Evolutionary conservation across 495 filamentous ascomycete genomes (phyloP).

Genomic region (Halenospora varia): DNA sequence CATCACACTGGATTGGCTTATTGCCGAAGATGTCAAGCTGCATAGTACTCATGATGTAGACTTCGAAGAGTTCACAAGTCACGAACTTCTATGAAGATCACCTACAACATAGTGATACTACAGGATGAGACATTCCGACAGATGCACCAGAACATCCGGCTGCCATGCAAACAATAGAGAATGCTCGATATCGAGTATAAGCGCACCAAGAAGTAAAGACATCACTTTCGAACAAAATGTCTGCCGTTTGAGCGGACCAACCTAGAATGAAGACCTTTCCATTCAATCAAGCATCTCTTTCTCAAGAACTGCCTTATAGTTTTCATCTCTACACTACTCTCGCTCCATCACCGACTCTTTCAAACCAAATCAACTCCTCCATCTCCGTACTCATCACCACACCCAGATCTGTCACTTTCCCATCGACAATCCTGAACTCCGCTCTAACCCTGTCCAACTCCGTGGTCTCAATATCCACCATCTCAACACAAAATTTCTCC

Average conservation of each 20-base stretch:
- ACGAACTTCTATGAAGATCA: neutral
- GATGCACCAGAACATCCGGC: no score
- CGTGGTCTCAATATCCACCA: neutral
- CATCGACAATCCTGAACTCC: neutral
- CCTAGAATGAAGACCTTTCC: no score
- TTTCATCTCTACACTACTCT: no score
- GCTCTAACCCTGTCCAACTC: neutral
- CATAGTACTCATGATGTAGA: neutral
- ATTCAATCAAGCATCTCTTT: no score
- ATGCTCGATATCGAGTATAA: no score
- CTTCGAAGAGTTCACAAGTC: neutral
- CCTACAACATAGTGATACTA: no score
- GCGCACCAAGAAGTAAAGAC: no score
- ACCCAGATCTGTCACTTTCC: neutral
- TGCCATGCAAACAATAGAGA: no score
- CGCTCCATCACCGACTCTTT: neutral
- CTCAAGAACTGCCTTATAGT: no score
- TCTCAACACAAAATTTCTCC: neutral
- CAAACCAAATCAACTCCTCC: slow-evolving; percentile 12
- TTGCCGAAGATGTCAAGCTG: neutral
- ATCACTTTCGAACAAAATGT: no score
- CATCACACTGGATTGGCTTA: neutral
- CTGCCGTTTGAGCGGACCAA: no score
- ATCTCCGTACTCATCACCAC: neutral
- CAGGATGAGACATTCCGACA: no score